Evolutionary conservation across 345 rosid species (phyloP), one percentile per base, ranked within the genome.

Genomic region (Eucalyptus tenuipes): DNA sequence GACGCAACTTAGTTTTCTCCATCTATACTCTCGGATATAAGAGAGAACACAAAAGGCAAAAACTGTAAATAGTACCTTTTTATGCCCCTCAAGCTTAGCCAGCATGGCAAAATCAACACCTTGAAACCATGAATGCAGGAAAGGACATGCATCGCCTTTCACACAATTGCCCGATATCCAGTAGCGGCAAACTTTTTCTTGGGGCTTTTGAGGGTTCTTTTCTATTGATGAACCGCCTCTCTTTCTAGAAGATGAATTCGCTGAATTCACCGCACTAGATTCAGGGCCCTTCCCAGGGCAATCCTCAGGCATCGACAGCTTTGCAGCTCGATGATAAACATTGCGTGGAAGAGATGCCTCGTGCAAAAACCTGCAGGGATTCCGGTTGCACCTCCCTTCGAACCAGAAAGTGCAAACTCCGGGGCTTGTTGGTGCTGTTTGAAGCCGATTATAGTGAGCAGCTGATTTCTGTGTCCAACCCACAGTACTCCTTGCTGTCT

Each of bases 311-410:
- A 18, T 18, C 1, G 45, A 71, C 45, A 33, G 50, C 50, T 80
- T 88, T 31, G 15, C 45, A 66, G 20, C 57, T n/a, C 42, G 85
- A 2, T 68, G 86, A 37, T 49, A 68, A 85, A 44, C 47, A 40
- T 79, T 68, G 24, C 59, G 44, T 24, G 87, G 88, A 5, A 49
- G 86, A 7, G 33, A 33, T 40, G 89, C 91, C 13, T 16, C 16
- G 52, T 91, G 94, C 90, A 86, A 14, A 33, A 90, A 92, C 89
- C 87, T 87, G 84, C 93, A 92, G 33, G 93, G 94, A 44, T 93
- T 90, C 71, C 92, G 59, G 10, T 89, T 92, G 86, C 94, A 92
- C 86, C 40, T 90, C 17, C 93, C 93, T 20, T 50, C 29, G 8
- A 75, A 71, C 91, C 91, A 90, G 64, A 24, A 91, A 40, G 5